phyloP scores from a whole-genome alignment of 2,329 filamentous ascomycete genomes.

The Bimuria novae-zelandiae region DNA sequence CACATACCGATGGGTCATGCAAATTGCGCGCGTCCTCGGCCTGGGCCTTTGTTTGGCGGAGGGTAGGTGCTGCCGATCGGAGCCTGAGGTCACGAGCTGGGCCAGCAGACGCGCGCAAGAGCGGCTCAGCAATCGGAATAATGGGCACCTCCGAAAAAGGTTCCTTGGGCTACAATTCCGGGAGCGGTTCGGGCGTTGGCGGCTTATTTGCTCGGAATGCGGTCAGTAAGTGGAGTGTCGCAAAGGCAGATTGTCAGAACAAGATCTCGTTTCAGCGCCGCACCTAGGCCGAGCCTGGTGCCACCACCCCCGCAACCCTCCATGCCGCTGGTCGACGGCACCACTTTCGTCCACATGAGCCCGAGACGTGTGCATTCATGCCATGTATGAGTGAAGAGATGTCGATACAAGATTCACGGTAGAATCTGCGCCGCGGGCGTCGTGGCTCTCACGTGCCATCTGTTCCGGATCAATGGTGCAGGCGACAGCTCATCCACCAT shows the following conservation, averaged over 20 bases:
- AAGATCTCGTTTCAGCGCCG: constrained; percentile 3
- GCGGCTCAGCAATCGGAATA: constrained; percentile 32
- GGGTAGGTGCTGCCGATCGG: constrained; percentile 45
- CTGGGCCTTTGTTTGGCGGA: constrained; percentile 45
- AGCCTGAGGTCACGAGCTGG: constrained; percentile 9
- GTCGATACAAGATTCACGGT: not conserved
- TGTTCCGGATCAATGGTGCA: no score
- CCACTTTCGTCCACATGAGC: not conserved
- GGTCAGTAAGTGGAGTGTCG: constrained; percentile 32
- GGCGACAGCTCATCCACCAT: no score
- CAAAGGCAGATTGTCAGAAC: constrained; percentile 18
- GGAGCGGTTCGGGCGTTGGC: constrained; percentile 33
- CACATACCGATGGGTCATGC: constrained; percentile 46
- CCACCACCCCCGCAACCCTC: not conserved
- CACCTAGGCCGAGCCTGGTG: not conserved
- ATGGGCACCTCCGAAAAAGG: constrained; percentile 40
- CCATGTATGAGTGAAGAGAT: not conserved
- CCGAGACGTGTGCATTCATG: not conserved
- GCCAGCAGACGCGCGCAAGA: constrained; percentile 10
- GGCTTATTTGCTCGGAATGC: constrained; percentile 46
- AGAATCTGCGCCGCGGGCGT: not conserved
- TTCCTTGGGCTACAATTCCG: constrained; percentile 23
- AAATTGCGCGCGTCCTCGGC: constrained; percentile 48
- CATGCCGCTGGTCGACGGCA: not conserved
- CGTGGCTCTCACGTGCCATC: not conserved